A percentile compares a stretch with the other conserved stretches of the same genome.
These are phyloP conservation scores for Hypoxylon intermedium DNA, from an alignment of 495 filamentous ascomycete species.

Conservation along the genomic window DNA sequence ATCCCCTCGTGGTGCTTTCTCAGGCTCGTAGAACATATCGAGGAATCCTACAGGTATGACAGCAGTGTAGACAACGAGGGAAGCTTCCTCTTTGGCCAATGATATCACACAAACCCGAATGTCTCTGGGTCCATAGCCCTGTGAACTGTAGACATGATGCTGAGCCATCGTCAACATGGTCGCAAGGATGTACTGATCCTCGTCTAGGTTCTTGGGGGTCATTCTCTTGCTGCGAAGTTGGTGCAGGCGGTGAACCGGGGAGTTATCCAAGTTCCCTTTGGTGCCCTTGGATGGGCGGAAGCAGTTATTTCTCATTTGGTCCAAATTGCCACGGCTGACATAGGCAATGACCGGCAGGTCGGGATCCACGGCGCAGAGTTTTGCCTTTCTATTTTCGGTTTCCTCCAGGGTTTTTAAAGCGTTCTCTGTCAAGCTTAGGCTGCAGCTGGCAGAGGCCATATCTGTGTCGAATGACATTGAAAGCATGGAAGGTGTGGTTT, in stretches of 20 bases:
- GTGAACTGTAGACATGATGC: constrained; percentile 47
- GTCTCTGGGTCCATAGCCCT: constrained; percentile 38
- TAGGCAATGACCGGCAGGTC: constrained; percentile 51
- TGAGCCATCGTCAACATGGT: constrained; percentile 57
- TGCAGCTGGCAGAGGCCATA: constrained; percentile 41
- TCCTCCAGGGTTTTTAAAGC: too few species aligned
- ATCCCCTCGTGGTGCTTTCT: constrained; percentile 33
- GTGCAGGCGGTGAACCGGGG: constrained; percentile 46
- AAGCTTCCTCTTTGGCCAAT: constrained; percentile 44
- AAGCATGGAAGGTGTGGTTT: constrained; percentile 30
- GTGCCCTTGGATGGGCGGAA: constrained; percentile 46
- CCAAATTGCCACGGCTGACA: constrained; percentile 46
- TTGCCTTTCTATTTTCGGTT: not conserved
- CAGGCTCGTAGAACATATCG: constrained; percentile 47
- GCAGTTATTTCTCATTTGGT: constrained; percentile 42
- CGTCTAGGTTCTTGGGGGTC: constrained; percentile 47
- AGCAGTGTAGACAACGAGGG: constrained; percentile 54
- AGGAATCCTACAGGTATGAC: constrained; percentile 48
- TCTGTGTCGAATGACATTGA: constrained; percentile 50
- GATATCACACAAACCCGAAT: constrained; percentile 52
- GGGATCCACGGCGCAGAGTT: not conserved
- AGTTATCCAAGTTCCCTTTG: too few species aligned
- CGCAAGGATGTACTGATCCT: constrained; percentile 53
- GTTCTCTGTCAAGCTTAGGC: constrained; percentile 29
- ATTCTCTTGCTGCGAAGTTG: constrained; percentile 47